Base-by-base conservation (phyloP, 805 yeast genomes). In the Teunomyces atbi region DNA sequence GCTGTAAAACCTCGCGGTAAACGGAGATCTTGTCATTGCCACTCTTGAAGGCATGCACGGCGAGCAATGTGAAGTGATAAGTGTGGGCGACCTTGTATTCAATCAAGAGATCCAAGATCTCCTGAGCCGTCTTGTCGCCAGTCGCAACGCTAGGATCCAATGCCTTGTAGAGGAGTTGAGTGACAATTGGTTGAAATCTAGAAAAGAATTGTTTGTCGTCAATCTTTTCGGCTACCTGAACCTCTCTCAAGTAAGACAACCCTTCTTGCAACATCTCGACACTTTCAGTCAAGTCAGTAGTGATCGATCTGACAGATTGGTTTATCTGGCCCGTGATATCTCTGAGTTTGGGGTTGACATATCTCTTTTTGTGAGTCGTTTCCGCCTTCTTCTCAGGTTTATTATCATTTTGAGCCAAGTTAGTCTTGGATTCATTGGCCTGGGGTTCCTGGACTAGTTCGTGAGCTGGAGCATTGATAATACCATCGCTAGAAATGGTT, bases 261-360 rank as follows among this genome's bases (percentile, higher is more conserved):
- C 76, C 76, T 51, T 72, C 76, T 38, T 69, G 72, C 42, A 69
- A 62, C 40, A 72, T 71, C 27, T 65, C 71, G 20, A 62, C 46
- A 13, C 66, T 53, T 42, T 71, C 77, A 8, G 51, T 27, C 23
- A 67, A 49, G 30, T 59, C 61, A 8, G 39, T 33, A 12, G 45
- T 41, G 5, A 53, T 19, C 6, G 57, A 46, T 13, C 54, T 49
- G 26, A 66, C 60, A 1, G 70, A 57, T 4, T 49, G 46, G 7
- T 49, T 45, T 38, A 72, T 59, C 50, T 71, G 76, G 8, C 52
- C 51, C 11, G 65, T 50, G 30, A 72, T 66, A 46, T 71, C 75
- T 13, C 57, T 54, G 41, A 70, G 57, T 49, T 67, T 68, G 11
- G 60, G 49, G 56, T 66, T 62, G 46, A 54, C 28, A 13, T 18